Percentiles rank a stretch among this genome's conserved stretches.
Evolutionary conservation across 345 rosid genomes (phyloP).

Genomic region (Dovyalis caffra): DNA sequence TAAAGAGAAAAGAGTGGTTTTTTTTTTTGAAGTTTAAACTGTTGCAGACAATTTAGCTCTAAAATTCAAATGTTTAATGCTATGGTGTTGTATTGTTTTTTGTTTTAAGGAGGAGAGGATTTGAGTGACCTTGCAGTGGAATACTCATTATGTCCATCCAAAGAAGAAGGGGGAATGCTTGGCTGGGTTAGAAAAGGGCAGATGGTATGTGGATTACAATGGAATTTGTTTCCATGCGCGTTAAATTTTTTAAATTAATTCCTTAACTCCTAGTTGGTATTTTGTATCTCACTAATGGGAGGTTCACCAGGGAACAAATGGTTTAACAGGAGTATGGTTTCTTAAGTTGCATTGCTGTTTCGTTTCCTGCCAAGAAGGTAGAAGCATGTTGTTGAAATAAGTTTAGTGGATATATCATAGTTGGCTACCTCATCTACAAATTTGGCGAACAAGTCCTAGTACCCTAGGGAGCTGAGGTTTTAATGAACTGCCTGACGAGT

Average conservation of each 20-base stretch:
- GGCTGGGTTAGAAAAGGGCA: conserved; percentile 90
- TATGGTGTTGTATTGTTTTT: conserved; percentile 16
- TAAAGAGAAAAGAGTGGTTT: too few relatives aligned
- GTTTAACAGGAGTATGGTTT: neutral
- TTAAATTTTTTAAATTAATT: neutral
- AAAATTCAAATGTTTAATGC: too few relatives aligned
- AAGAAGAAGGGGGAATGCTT: conserved; percentile 81
- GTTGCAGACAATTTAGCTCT: neutral
- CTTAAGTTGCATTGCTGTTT: neutral
- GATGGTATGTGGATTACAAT: conserved; percentile 50
- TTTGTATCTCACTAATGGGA: neutral
- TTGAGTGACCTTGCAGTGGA: conserved; percentile 84
- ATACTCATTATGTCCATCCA: conserved; percentile 83
- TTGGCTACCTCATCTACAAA: neutral
- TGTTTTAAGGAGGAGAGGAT: conserved; percentile 69
- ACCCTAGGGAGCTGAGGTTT: neutral
- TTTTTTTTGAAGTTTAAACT: neutral
- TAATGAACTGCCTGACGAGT: neutral
- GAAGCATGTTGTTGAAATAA: neutral
- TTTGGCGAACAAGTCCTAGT: neutral
- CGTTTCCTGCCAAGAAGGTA: neutral
- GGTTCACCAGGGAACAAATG: neutral
- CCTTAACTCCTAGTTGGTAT: neutral
- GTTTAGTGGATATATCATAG: neutral
- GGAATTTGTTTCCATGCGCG: neutral